Percentiles rank a stretch among this genome's conserved stretches.
Evolutionary conservation across 441 rosid species (phyloP).

Genomic region (Bocquillonia castaneifolia): DNA sequence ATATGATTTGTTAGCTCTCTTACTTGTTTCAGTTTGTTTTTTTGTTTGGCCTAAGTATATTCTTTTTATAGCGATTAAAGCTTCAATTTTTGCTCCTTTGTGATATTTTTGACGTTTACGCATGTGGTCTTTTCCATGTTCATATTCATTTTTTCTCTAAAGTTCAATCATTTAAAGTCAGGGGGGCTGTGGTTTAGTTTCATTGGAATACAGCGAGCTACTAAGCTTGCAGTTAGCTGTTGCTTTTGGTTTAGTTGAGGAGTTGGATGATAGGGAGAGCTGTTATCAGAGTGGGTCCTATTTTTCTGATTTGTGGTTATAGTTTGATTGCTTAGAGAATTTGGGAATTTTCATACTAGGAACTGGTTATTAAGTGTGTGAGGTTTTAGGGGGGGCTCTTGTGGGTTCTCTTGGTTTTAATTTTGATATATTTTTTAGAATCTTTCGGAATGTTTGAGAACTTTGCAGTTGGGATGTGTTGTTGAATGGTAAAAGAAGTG

Average conservation of each 20-base stretch:
- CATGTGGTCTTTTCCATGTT: neutral
- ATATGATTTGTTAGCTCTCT: neutral
- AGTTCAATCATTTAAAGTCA: neutral
- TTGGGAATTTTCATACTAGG: constrained; percentile 7
- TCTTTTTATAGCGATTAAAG: constrained; percentile 11
- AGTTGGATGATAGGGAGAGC: constrained; percentile 9
- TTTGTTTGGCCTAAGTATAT: constrained; percentile 2
- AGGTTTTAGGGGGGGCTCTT: constrained; percentile 21
- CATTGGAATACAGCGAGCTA: neutral
- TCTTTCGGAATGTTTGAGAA: neutral
- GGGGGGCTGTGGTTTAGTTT: constrained; percentile 3
- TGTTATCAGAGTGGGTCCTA: constrained; percentile 13
- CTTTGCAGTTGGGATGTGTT: neutral
- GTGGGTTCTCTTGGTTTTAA: constrained; percentile 8
- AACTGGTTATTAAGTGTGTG: constrained; percentile 11
- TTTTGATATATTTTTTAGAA: neutral
- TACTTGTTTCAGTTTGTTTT: neutral
- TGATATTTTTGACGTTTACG: constrained; percentile 5
- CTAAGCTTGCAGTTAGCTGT: neutral
- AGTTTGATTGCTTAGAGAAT: neutral
- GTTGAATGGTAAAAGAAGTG: neutral
- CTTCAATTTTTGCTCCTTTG: constrained; percentile 1
- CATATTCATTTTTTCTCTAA: neutral
- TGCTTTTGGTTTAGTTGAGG: constrained; percentile 6
- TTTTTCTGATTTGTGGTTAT: neutral